A percentile compares a stretch with the other conserved stretches of the same genome.
Conservation (phyloP, 2,329 filamentous ascomycete genomes). For the Fusarium solani-melongenae region DNA sequence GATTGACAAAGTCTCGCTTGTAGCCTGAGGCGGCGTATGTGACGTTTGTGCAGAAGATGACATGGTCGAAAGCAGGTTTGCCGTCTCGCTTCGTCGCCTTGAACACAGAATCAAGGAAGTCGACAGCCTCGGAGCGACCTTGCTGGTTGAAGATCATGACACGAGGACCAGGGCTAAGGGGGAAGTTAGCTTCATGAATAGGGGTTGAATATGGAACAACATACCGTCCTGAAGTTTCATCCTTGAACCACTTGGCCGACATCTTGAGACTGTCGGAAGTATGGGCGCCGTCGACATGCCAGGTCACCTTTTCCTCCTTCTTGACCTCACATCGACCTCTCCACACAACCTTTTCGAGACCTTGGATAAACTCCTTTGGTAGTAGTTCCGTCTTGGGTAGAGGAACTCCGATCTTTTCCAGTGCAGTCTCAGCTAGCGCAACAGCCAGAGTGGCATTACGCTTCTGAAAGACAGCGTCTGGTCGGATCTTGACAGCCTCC, state of each 20-base stretch:
- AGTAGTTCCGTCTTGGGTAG: slow-evolving; percentile 52
- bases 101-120: slow-evolving; percentile 63
- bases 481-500: slow-evolving; percentile 58
- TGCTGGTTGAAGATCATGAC: slow-evolving; percentile 91
- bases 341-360: slow-evolving; percentile 80
- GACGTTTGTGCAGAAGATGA: slow-evolving; percentile 85
- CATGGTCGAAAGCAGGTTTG: slow-evolving; percentile 71
- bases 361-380: slow-evolving; percentile 74
- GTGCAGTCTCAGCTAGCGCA: slow-evolving; percentile 61
- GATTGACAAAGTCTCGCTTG: slow-evolving; percentile 68
- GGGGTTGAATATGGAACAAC: background rate
- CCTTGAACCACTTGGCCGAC: slow-evolving; percentile 84
- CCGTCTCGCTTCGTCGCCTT: slow-evolving; percentile 46
- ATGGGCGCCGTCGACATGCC: slow-evolving; percentile 95
- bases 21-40: slow-evolving; percentile 63
- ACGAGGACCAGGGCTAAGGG: slow-evolving; percentile 51
- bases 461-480: slow-evolving; percentile 68
- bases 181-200: background rate
- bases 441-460: slow-evolving; percentile 66
- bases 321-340: slow-evolving; percentile 81
- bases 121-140: slow-evolving; percentile 63
- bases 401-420: slow-evolving; percentile 57
- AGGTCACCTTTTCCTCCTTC: slow-evolving; percentile 68
- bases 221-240: slow-evolving; percentile 53
- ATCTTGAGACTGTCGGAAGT: slow-evolving; percentile 89